A percentile compares a stretch with the other conserved stretches of the same genome.
Conservation (phyloP, 1,284 basidiomycete genomes). For the Nidula niveotomentosa region DNA sequence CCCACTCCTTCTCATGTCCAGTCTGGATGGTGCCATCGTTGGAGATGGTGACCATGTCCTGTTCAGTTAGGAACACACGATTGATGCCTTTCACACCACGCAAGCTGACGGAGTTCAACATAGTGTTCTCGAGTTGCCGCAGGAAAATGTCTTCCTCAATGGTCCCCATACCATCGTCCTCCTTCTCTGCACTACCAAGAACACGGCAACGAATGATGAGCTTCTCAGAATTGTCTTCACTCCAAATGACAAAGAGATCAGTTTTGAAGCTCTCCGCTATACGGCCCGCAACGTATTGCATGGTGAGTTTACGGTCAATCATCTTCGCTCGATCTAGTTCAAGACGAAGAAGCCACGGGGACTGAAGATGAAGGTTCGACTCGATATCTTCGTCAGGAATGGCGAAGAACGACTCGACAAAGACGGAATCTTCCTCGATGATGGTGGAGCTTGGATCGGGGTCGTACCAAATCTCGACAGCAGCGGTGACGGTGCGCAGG, state of each 20-base stretch:
- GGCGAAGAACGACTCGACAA: slow-evolving; percentile 99
- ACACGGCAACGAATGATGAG: slow-evolving; percentile 97
- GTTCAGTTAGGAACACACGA: slow-evolving; percentile 91
- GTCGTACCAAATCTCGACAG: slow-evolving; percentile 98
- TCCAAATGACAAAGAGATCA: slow-evolving; percentile 98
- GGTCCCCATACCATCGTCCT: slow-evolving; percentile 75
- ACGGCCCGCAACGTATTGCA: slow-evolving; percentile 93
- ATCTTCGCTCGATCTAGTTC: slow-evolving; percentile 98
- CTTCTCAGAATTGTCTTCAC: slow-evolving; percentile 98
- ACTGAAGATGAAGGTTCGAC: slow-evolving; percentile 87
- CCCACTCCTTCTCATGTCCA: slow-evolving; percentile 84
- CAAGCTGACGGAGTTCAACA: slow-evolving; percentile 94
- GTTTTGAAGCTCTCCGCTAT: slow-evolving; percentile 96
- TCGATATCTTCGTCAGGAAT: slow-evolving; percentile 98
- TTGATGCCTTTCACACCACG: slow-evolving; percentile 93
- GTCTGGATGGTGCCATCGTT: slow-evolving; percentile 65
- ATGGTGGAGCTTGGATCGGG: slow-evolving; percentile 91
- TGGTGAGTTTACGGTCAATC: slow-evolving; percentile 95
- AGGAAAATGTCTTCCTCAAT: slow-evolving; percentile 97
- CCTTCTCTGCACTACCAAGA: slow-evolving; percentile 87
- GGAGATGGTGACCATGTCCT: slow-evolving; percentile 77
- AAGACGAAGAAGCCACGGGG: slow-evolving; percentile 96
- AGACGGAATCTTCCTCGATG: slow-evolving; percentile 95
- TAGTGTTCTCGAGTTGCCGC: slow-evolving; percentile 93
- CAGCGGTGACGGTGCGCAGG: slow-evolving; percentile 91